Evolutionary conservation across 1,139 yeast species (phyloP).

Genomic region (Geotrichum fermentans): DNA sequence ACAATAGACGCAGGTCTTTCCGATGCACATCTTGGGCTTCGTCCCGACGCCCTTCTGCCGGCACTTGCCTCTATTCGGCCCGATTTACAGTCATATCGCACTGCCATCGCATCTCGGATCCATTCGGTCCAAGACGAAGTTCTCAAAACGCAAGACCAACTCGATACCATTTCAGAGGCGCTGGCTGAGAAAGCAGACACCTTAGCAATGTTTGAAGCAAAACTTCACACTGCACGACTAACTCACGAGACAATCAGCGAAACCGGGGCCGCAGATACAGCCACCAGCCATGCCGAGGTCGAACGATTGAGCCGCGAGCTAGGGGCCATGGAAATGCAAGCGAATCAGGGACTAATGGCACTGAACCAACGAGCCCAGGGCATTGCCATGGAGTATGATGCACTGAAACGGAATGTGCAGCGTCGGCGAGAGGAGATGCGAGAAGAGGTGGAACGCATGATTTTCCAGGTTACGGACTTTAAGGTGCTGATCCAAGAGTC

Average conservation of each 20-base stretch:
- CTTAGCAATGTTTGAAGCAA: constrained; percentile 57
- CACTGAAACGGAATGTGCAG: constrained; percentile 46
- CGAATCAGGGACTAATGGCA: constrained; percentile 52
- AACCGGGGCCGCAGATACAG: constrained; percentile 51
- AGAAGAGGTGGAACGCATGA: constrained; percentile 51
- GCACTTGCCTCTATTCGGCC: constrained; percentile 37
- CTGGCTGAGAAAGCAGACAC: constrained; percentile 54
- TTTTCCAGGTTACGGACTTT: constrained; percentile 57
- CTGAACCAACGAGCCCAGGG: constrained; percentile 56
- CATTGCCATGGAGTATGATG: constrained; percentile 52
- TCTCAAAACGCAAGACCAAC: constrained; percentile 53
- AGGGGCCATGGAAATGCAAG: constrained; percentile 48
- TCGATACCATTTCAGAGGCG: constrained; percentile 53
- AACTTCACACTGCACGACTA: constrained; percentile 49
- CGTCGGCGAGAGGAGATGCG: constrained; percentile 49
- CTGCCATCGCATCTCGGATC: constrained; percentile 45
- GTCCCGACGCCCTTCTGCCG: constrained; percentile 40
- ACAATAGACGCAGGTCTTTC: constrained; percentile 31
- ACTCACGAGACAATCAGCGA: constrained; percentile 57
- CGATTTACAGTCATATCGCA: constrained; percentile 46
- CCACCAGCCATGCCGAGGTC: constrained; percentile 56
- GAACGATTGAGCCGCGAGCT: constrained; percentile 63
- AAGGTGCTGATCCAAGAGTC: constrained; percentile 60
- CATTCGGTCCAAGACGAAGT: constrained; percentile 58
- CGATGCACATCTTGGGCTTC: constrained; percentile 42